Conservation (phyloP, 2,329 filamentous ascomycete genomes). For the Parastagonospora avenae region DNA sequence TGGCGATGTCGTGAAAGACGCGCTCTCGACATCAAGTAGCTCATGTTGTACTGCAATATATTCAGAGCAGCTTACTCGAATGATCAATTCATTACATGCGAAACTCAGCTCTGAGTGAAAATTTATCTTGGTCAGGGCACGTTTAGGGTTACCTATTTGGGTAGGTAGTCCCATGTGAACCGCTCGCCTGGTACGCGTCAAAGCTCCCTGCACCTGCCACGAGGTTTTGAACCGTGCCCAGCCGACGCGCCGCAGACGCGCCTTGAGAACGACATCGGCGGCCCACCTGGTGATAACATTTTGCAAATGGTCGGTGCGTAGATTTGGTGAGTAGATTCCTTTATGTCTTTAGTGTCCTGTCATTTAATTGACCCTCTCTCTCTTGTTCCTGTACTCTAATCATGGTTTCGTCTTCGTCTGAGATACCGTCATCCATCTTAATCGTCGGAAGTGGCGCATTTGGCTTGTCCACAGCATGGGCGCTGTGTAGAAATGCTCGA, state of each 20-base stretch:
- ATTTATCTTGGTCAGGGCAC: too few relatives aligned
- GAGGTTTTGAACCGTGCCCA: constrained; percentile 27
- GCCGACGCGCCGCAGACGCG: constrained; percentile 34
- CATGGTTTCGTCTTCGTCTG: constrained; percentile 19
- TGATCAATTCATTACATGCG: too few relatives aligned
- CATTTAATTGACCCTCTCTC: not conserved
- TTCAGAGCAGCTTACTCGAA: too few relatives aligned
- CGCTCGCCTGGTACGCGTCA: constrained; percentile 16
- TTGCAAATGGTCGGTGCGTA: not conserved
- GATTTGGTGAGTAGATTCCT: constrained; percentile 11
- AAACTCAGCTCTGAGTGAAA: too few relatives aligned
- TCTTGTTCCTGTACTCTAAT: constrained; percentile 11
- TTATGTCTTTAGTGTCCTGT: constrained; percentile 2
- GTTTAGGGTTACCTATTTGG: too few relatives aligned
- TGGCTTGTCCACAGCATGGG: constrained; percentile 69
- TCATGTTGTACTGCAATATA: too few relatives aligned
- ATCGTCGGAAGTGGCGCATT: constrained; percentile 61
- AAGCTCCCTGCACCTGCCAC: constrained; percentile 16
- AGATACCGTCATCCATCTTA: constrained; percentile 51
- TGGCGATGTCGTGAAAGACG: too few relatives aligned
- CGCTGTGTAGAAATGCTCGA: constrained; percentile 66
- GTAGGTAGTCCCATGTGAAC: constrained; percentile 3
- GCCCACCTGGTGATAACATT: constrained; percentile 9
- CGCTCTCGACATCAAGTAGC: too few relatives aligned
- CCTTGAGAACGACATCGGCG: constrained; percentile 38